These are phyloP conservation scores for Naganishia vaughanmartiniae DNA, from an alignment of 768 basidiomycete genomes.

Conservation along the genomic window DNA sequence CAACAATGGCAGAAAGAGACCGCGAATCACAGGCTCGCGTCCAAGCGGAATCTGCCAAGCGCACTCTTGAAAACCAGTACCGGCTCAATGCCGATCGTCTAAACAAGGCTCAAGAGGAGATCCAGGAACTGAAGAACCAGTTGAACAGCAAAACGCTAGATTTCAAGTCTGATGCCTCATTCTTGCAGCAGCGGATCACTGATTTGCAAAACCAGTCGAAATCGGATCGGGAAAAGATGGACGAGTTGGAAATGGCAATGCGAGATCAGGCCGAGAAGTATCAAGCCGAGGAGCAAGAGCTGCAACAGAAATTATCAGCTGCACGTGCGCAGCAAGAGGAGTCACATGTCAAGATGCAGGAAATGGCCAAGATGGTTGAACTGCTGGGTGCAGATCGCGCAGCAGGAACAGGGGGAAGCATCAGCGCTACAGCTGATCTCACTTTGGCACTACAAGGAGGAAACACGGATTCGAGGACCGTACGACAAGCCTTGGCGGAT, in stretches of 20 bases:
- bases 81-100: constrained; percentile 21
- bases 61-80: constrained; percentile 16
- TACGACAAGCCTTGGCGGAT: constrained; percentile 20
- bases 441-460: constrained; percentile 38
- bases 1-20: constrained; percentile 24
- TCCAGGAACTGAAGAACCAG: constrained; percentile 23
- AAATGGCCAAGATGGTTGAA: constrained; percentile 61
- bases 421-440: constrained; percentile 19
- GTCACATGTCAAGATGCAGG: constrained; percentile 69
- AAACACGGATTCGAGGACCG: constrained; percentile 55
- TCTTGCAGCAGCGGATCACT: constrained; percentile 24
- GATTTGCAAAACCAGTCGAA: constrained; percentile 18
- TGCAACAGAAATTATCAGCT: constrained; percentile 69
- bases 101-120: constrained; percentile 14
- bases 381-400: constrained; percentile 39
- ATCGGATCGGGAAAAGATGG: constrained; percentile 22
- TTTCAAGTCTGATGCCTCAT: constrained; percentile 21
- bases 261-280: constrained; percentile 24
- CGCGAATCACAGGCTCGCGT: constrained; percentile 20
- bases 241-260: constrained; percentile 27
- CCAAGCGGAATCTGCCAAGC: constrained; percentile 20
- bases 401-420: constrained; percentile 22
- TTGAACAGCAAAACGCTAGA: constrained; percentile 21
- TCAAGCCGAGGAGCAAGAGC: constrained; percentile 58
- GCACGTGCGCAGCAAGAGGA: constrained; percentile 67